A percentile compares a stretch with the other conserved stretches of the same genome.
Conservation (phyloP, 208 protist species). For the Kentomonas sorsogonicus region DNA sequence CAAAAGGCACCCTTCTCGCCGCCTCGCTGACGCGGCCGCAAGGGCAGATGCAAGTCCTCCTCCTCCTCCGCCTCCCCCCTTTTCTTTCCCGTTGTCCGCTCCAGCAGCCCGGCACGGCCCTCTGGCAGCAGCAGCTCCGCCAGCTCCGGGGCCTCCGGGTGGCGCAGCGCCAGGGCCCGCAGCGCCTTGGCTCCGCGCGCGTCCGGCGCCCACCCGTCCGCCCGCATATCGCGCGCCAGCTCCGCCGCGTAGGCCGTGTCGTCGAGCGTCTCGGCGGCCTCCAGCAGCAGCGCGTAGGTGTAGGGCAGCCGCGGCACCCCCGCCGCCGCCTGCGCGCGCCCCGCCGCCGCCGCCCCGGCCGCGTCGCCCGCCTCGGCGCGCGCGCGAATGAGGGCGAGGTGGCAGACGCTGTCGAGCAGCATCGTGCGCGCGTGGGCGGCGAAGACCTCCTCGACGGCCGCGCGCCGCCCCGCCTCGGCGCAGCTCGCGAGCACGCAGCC, state of each 20-base stretch:
- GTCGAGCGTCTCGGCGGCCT: constrained; percentile 38
- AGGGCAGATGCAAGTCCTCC: too few relatives aligned
- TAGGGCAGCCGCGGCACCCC: constrained; percentile 64
- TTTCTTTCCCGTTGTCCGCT: constrained; percentile 24
- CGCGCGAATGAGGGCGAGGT: constrained; percentile 65
- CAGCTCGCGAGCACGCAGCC: constrained; percentile 57
- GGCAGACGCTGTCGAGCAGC: constrained; percentile 73
- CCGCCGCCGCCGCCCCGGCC: constrained; percentile 36
- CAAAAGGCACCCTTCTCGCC: constrained; percentile 25
- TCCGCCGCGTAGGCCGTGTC: constrained; percentile 42
- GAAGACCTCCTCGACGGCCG: constrained; percentile 53
- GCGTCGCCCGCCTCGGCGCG: constrained; percentile 30
- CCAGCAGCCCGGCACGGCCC: constrained; percentile 33
- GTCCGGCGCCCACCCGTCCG: constrained; percentile 50
- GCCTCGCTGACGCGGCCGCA: too few relatives aligned
- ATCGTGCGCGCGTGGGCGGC: constrained; percentile 37
- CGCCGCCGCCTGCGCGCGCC: constrained; percentile 39
- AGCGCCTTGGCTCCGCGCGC: constrained; percentile 31
- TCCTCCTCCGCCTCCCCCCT: constrained; percentile 45
- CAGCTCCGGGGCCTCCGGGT: constrained; percentile 32
- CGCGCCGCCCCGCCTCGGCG: constrained; percentile 31
- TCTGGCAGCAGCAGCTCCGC: constrained; percentile 30
- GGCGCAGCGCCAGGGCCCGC: constrained; percentile 63
- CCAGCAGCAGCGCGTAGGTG: constrained; percentile 60
- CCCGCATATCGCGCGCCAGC: constrained; percentile 48